A percentile compares a stretch with the other conserved stretches of the same genome.
Conservation (phyloP, 495 filamentous ascomycete genomes). For the Bacidia gigantensis region DNA sequence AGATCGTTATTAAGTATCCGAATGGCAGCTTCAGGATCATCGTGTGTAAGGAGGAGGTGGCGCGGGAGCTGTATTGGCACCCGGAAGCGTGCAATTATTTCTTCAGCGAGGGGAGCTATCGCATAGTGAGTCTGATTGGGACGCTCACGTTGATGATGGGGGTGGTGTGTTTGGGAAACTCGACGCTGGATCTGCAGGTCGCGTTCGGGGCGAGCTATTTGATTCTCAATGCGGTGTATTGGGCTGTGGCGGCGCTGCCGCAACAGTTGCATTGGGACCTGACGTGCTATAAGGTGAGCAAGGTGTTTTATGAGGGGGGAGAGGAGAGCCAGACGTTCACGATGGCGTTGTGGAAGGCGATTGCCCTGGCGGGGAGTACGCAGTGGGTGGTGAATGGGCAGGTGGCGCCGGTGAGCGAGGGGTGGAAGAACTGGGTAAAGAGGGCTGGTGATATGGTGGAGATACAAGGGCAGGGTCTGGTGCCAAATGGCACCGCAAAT, state of each 20-base stretch:
- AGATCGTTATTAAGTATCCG: slow-evolving; percentile 47
- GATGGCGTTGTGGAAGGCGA: slow-evolving; percentile 30
- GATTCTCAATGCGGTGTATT: slow-evolving; percentile 31
- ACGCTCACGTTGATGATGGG: slow-evolving; percentile 36
- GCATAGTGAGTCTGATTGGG: slow-evolving; percentile 28
- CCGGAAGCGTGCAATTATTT: slow-evolving; percentile 32
- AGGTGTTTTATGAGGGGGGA: slow-evolving; percentile 19
- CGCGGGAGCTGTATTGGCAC: slow-evolving; percentile 49
- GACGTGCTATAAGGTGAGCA: slow-evolving; percentile 23
- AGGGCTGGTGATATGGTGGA: slow-evolving; percentile 18
- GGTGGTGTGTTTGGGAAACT: slow-evolving; percentile 32
- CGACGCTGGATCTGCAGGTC: slow-evolving; percentile 26
- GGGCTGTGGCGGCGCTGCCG: slow-evolving; percentile 33
- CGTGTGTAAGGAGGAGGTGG: slow-evolving; percentile 47
- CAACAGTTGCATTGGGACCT: slow-evolving; percentile 28
- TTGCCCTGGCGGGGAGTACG: slow-evolving; percentile 25
- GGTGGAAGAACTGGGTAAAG: slow-evolving; percentile 27
- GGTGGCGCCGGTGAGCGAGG: slow-evolving; percentile 25
- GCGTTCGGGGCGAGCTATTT: slow-evolving; percentile 31
- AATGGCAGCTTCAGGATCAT: slow-evolving; percentile 48
- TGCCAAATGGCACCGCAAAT: neutral
- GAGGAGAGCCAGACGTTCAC: slow-evolving; percentile 25
- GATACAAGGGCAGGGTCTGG: neutral
- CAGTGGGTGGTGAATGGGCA: slow-evolving; percentile 25
- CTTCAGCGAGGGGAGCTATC: slow-evolving; percentile 23